Evolutionary conservation across 371 early-diverging fungal genomes (phyloP).

Genomic region (Haplosporangium sp.): DNA sequence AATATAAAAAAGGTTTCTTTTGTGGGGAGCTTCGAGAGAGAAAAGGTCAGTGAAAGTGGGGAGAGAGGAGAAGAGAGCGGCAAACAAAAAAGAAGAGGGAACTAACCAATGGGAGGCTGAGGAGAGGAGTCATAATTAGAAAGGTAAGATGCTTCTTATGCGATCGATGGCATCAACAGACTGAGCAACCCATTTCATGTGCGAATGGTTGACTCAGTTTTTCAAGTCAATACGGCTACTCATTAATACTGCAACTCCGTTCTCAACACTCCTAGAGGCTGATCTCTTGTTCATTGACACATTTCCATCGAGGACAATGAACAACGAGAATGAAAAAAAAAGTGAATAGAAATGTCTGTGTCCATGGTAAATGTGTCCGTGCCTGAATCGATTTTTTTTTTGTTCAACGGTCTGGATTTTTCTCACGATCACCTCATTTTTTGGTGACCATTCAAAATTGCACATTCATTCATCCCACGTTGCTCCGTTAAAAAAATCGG

Average conservation of each 20-base stretch:
- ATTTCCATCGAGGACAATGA: too few species aligned
- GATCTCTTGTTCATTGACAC: too few species aligned
- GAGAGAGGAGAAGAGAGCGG: background rate
- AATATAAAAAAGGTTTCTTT: slow-evolving; percentile 25
- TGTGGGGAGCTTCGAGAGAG: slow-evolving; percentile 27
- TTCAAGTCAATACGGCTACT: too few species aligned
- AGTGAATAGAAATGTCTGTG: too few species aligned
- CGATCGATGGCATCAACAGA: background rate
- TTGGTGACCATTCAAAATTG: background rate
- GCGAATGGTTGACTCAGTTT: background rate
- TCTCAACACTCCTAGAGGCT: too few species aligned
- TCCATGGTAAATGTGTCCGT: too few species aligned
- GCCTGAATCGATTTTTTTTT: background rate
- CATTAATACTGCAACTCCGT: too few species aligned
- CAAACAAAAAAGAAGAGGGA: slow-evolving; percentile 3
- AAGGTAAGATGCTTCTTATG: background rate
- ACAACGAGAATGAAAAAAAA: too few species aligned
- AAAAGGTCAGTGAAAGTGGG: background rate
- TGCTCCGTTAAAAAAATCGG: too few species aligned
- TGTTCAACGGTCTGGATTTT: slow-evolving; percentile 7
- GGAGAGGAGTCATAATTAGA: slow-evolving; percentile 18
- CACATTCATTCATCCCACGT: background rate
- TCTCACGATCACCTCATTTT: slow-evolving; percentile 17
- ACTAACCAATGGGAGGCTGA: slow-evolving; percentile 13
- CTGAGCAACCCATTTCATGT: background rate